Evolutionary conservation across 2,329 filamentous ascomycete species (phyloP).

Genomic region (Penicillium sp.): DNA sequence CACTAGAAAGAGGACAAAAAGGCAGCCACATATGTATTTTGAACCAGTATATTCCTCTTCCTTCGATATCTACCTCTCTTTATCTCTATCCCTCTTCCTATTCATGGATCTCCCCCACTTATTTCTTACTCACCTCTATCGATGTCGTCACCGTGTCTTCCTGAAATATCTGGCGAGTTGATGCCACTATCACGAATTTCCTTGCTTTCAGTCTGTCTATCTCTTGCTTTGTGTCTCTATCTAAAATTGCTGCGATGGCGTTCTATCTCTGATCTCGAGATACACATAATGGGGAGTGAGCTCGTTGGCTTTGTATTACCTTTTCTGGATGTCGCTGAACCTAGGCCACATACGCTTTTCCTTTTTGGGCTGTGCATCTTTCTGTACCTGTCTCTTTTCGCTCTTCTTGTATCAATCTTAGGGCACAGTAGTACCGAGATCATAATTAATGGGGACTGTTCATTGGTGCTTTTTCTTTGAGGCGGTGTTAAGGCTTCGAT

Average conservation of each 20-base stretch:
- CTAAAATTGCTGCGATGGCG: conserved; percentile 12
- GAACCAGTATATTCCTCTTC: conserved; percentile 5
- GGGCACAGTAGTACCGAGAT: not conserved
- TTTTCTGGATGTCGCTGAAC: not conserved
- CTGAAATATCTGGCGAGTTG: conserved; percentile 11
- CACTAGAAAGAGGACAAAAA: not conserved
- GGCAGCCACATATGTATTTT: not conserved
- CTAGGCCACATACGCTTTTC: not conserved
- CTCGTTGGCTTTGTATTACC: not conserved
- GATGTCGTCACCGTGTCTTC: conserved; percentile 1
- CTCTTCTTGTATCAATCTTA: conserved; percentile 2
- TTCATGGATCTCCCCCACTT: not conserved
- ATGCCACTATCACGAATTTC: conserved; percentile 24
- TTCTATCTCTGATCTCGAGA: conserved; percentile 5
- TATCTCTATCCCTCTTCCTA: not conserved
- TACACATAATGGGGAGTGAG: conserved; percentile 7
- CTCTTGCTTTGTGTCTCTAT: not conserved
- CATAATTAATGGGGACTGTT: not conserved
- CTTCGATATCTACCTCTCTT: conserved; percentile 4
- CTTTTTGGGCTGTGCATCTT: not conserved
- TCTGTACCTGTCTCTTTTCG: not conserved
- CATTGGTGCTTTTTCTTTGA: not conserved
- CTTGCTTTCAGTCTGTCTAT: conserved; percentile 5
- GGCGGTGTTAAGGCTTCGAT: not conserved
- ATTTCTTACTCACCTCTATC: not conserved